phyloP scores from a whole-genome alignment of 371 early-diverging fungal genomes.

The Actinomucor elegans region DNA sequence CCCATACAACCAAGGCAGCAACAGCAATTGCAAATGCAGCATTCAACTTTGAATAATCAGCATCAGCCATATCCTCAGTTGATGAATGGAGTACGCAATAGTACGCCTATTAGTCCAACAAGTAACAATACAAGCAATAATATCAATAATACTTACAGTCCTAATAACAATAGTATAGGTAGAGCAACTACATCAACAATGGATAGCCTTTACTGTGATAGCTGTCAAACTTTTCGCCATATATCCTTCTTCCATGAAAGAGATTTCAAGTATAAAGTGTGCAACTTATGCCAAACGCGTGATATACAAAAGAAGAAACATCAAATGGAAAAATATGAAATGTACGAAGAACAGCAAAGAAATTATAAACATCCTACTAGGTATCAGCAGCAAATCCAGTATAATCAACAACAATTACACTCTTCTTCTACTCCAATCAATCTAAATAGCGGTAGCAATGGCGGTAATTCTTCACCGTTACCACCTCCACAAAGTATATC shows the following conservation, averaged over 20 bases:
- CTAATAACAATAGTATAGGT: not conserved
- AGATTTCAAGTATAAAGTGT: constrained; percentile 22
- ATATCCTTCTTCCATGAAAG: constrained; percentile 16
- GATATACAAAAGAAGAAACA: constrained; percentile 25
- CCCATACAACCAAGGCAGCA: constrained; percentile 2
- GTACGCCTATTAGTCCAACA: not conserved
- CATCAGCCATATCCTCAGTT: constrained; percentile 6
- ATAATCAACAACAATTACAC: constrained; percentile 7
- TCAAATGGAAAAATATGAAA: constrained; percentile 23
- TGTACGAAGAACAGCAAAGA: constrained; percentile 25
- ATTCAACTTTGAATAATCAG: constrained; percentile 3
- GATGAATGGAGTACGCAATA: not conserved
- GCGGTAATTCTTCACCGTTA: constrained; percentile 8
- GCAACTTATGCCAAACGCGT: constrained; percentile 18
- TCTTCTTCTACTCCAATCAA: constrained; percentile 13
- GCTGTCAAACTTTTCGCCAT: constrained; percentile 26
- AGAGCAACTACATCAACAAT: constrained; percentile 2
- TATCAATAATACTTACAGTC: not conserved
- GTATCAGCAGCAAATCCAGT: constrained; percentile 7
- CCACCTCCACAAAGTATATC: constrained; percentile 9
- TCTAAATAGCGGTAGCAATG: not conserved
- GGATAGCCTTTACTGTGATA: constrained; percentile 25
- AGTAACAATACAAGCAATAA: not conserved
- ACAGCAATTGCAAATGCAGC: constrained; percentile 5
- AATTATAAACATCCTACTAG: constrained; percentile 17